These are phyloP conservation scores for Picochlorum sp. DNA, from an alignment of 139 green algal genomes.

Conservation along the genomic window DNA sequence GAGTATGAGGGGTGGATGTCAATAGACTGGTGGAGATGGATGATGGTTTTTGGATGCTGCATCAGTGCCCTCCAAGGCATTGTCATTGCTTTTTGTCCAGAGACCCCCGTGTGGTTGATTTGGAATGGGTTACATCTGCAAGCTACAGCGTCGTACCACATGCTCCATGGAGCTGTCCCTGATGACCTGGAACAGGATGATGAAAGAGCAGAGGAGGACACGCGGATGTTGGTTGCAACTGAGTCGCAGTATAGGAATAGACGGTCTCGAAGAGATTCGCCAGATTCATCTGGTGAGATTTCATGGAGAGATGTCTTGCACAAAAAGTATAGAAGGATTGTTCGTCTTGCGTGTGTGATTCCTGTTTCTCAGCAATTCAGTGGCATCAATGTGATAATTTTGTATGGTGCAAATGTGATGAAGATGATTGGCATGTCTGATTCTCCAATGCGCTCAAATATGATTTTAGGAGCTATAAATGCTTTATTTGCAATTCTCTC, in stretches of 20 bases:
- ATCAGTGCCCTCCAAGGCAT: constrained; percentile 62
- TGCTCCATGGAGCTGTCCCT: constrained; percentile 13
- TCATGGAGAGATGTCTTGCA: constrained; percentile 40
- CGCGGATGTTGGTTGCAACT: background rate
- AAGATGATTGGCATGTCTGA: constrained; percentile 69
- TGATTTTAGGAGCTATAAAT: constrained; percentile 76
- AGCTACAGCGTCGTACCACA: constrained; percentile 7
- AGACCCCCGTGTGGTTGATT: constrained; percentile 76
- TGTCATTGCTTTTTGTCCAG: constrained; percentile 66
- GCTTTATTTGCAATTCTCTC: constrained; percentile 76
- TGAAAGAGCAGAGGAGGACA: background rate
- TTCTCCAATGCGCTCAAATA: constrained; percentile 67
- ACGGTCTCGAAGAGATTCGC: background rate
- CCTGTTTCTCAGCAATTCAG: constrained; percentile 92
- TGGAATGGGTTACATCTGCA: constrained; percentile 18
- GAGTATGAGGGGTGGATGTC: constrained; percentile 65
- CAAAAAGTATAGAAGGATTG: constrained; percentile 35
- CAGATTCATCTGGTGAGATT: constrained; percentile 4
- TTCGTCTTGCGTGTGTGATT: constrained; percentile 31
- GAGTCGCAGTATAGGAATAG: background rate
- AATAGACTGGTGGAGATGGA: constrained; percentile 69
- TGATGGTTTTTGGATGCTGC: constrained; percentile 67
- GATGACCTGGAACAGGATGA: background rate
- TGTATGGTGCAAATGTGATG: constrained; percentile 89
- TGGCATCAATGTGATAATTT: constrained; percentile 93